phyloP scores from a whole-genome alignment of 768 basidiomycete genomes.

The Rhizopogon vesiculosus region DNA sequence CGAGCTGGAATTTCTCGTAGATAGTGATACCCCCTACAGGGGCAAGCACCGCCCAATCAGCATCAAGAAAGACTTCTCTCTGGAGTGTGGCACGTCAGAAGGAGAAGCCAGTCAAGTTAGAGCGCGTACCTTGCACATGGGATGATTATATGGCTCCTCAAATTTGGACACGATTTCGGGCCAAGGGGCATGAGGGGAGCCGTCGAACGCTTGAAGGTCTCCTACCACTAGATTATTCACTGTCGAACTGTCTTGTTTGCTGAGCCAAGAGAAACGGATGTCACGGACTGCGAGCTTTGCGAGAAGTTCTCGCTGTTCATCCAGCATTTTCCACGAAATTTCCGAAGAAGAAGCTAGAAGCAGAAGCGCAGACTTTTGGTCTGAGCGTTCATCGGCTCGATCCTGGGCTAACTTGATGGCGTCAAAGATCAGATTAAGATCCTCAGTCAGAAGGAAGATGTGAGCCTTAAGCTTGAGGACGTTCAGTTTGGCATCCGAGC shows the following conservation, averaged over 20 bases:
- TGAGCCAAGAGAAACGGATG: conserved; percentile 79
- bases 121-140: conserved; percentile 58
- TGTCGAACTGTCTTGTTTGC: conserved; percentile 83
- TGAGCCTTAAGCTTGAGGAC: conserved; percentile 69
- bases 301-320: conserved; percentile 63
- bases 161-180: conserved; percentile 84
- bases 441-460: conserved; percentile 66
- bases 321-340: conserved; percentile 91
- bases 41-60: conserved; percentile 79
- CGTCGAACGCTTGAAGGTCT: conserved; percentile 83
- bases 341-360: conserved; percentile 79
- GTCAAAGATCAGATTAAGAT: conserved; percentile 81
- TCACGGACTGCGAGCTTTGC: conserved; percentile 82
- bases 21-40: conserved; percentile 93
- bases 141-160: conserved; percentile 64
- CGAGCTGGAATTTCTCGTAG: conserved; percentile 75
- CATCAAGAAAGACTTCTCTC: conserved; percentile 69
- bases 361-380: conserved; percentile 76
- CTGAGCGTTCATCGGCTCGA: conserved; percentile 56
- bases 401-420: conserved; percentile 83
- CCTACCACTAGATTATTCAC: conserved; percentile 71
- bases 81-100: conserved; percentile 22
- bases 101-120: background rate
- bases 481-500: conserved; percentile 43
- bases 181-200: conserved; percentile 76